Evolutionary conservation across 768 basidiomycete species (phyloP), one percentile per base, ranked within the genome.

Genomic region (Suillus alpinus): DNA sequence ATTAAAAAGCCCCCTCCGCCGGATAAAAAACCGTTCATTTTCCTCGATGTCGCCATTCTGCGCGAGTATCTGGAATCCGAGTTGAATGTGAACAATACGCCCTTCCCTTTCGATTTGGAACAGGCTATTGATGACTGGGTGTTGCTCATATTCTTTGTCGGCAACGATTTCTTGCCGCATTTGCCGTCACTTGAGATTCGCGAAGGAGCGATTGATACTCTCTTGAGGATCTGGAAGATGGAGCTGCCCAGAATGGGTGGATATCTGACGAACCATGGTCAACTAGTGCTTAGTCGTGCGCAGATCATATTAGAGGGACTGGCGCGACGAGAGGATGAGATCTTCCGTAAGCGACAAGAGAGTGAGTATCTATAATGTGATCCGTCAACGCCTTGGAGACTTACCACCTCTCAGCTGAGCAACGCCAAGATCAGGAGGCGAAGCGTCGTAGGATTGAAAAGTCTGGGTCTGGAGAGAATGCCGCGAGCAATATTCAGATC

Each of bases 91-190:
- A 79, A 88, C n/a, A 77, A 84, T 62, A 75, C 83, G 18, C 78
- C 87, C 2, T 95, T 97, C 78, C 86, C 89, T 36, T 98, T 96
- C 83, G 86, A 91, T 69, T 81, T 98, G 74, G 97, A 99, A 76
- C 88, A 90, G 75, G 95, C 97, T 40, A 92, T 99, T 76, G 97
- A 99, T 83, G 97, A 99, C 75, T 99, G 97, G 97, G 94, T 99
- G 67, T 87, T 99, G 71, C 86, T 99, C 70, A 98, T 98, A 67
- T 99, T 99, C 87, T 98, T 99, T 77, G 97, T 99, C 73, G 97
- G 97, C 67, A 99, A 99, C 80, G 94, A 81, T 95, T 99, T 84
- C 57, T 83, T 99, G 68, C 97, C 97, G 23, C 97, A 99, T 79
- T 83, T 99, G 60, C 97, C 97, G 29, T 94, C 91, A 61, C 86